Base-by-base conservation (phyloP, 2,329 filamentous ascomycete species). In the Paraphaeosphaeria sporulosa region DNA sequence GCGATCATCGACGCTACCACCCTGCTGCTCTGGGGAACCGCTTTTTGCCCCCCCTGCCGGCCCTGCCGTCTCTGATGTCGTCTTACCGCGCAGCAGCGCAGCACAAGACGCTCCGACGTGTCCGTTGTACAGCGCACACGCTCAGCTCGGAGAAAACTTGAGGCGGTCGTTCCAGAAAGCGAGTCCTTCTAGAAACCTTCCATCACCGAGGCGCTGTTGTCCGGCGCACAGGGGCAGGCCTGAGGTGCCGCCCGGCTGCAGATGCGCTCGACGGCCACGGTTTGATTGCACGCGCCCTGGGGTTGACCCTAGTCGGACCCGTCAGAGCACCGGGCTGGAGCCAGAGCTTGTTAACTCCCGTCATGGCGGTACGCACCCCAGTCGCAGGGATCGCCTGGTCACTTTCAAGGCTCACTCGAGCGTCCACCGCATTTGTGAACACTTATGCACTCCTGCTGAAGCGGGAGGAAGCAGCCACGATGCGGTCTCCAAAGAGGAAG, bases 351-450 rank as follows among this genome's bases (percentile, higher is more conserved):
- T 66, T 67, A 62, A 54, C 65, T 58, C 67, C 72, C 72, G 68
- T 63, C 65, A 63, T 64, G 64, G 64, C 70, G 71, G 71, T 69
- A 71, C 63, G 42, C 42, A 63, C 44, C 38, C 55, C 54, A 44
- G 40, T 59, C 58, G 63, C 71, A 73, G 69, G 71, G 70, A 64
- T 71, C 60, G 50, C 59, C 64, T 66, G 69, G 69, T 67, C 58
- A 63, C 53, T 55, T 72, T 65, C 71, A 70, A 73, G 72, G 73
- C 73, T 72, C 72, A 76, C 69, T 73, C 63, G 66, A 68, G 65
- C 66, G 57, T 65, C 71, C 70, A 71, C 68, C 60, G 67, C 71
- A 73, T 61, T 74, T 75, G 71, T 72, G 72, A 71, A 74, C 55
- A 65, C 63, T 74, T 73, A 73, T 74, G 72, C 72, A 73, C 68